These are phyloP conservation scores for Phytophthora chlamydospora DNA, from an alignment of 352 stramenopile genomes.

Conservation along the genomic window DNA sequence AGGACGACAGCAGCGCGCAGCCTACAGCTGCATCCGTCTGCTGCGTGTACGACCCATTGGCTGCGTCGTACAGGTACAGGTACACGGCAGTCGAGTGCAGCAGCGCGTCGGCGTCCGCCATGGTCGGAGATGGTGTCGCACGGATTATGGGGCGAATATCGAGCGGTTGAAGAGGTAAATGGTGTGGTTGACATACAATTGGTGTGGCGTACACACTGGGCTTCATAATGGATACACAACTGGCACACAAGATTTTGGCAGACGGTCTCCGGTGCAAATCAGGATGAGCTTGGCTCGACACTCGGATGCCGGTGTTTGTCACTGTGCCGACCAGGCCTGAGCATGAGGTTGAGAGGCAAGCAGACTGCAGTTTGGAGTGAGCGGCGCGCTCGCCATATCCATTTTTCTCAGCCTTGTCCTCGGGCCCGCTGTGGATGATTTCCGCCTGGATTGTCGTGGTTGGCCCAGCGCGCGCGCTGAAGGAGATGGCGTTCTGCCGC, in stretches of 20 bases:
- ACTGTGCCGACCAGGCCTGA: neutral
- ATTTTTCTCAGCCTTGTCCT: slow-evolving; percentile 16
- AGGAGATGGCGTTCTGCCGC: no score
- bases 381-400: slow-evolving; percentile 10
- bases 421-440: slow-evolving; percentile 3
- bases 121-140: slow-evolving; percentile 16
- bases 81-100: slow-evolving; percentile 79
- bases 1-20: slow-evolving; percentile 54
- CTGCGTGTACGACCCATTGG: slow-evolving; percentile 55
- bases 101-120: slow-evolving; percentile 53
- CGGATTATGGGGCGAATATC: slow-evolving; percentile 3
- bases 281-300: no score
- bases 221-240: neutral
- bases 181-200: neutral
- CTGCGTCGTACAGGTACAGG: slow-evolving; percentile 67
- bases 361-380: slow-evolving; percentile 14
- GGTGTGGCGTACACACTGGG: neutral
- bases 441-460: slow-evolving; percentile 15
- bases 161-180: slow-evolving; percentile 21
- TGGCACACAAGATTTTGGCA: slow-evolving; percentile 1
- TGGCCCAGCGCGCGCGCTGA: neutral
- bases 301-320: neutral
- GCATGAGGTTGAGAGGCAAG: neutral
- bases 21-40: slow-evolving; percentile 68
- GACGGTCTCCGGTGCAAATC: neutral